Base-by-base conservation (phyloP, 1,284 basidiomycete species). In the Microbotryum scabiosae region DNA sequence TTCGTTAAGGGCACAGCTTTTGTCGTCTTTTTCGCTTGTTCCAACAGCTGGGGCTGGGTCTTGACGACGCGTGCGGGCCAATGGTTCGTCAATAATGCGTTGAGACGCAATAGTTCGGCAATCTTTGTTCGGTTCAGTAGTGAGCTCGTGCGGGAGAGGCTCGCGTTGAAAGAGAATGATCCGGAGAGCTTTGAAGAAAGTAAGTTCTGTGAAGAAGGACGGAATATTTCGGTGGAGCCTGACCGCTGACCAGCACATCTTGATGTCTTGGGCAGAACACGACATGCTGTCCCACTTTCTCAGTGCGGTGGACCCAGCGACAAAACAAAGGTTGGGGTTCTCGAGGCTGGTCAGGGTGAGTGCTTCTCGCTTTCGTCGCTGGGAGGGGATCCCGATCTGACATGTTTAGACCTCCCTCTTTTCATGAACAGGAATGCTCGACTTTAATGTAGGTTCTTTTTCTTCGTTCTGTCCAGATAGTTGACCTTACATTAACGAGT, bases 251-350 rank as follows among this genome's bases (percentile, higher is more conserved):
- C 12, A 9, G 6, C 10, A 3, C 36, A 6, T 9, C 4, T 36
- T 36, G 10, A 36, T 36, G 8, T 30, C 26, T 32, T 36, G 36
- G 45, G 10, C 51, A 54, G 52, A 53, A 20, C 32, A 47, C 28
- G 57, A 59, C 26, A 59, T 59, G 57, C 45, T 59, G 18, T 54
- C 43, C 30, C 57, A 51, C 25, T 54, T 54, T 46, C 18, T 54
- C n/a, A 44, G 54, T 47, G 51, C 49, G 36, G 45, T 59, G 14
- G 44, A 48, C 26, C 51, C 51, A 6, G 47, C 44, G 28, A 28
- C 45, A 36, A 8, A 36, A 12, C 36, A 36, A 1, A 36, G 12
- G 36, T 36, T 36, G 36, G 36, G 36, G 12, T 36, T 36, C 14
- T 36, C 36, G 36, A 10, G 36, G 36, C 36, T 36, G 36, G 36